Base-by-base conservation (phyloP, 1,139 yeast genomes). In the Yamadazyma jaroonii region DNA sequence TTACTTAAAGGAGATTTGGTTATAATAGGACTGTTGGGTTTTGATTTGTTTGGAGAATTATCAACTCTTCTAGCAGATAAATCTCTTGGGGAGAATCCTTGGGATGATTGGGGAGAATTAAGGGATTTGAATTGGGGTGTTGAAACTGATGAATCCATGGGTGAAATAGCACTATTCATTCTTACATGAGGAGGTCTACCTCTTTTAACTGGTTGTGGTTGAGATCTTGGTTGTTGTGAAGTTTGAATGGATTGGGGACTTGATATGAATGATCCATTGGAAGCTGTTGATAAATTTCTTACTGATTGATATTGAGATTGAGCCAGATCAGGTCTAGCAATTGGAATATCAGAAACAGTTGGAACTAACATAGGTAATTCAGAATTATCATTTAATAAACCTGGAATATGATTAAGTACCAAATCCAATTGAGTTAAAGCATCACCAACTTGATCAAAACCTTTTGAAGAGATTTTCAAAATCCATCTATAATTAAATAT, bases 401-500 rank as follows among this genome's bases (percentile, higher is more conserved):
- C 90, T 0, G 90, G 90, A 25, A 84, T 75, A 44, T 82, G 86
- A 26, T 67, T 64, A 37, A 83, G 59, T 6, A 84, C 72, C 49
- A 79, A 66, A 55, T 86, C 92, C 42, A 87, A 73, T 50, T 81
- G 76, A 38, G 67, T 64, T 37, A 87, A 62, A 0, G 95, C 95
- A 41, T 74, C 78, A 12, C 78, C 78, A 26, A 85, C 87, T 45
- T 84, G 88, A 32, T 77, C 84, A 54, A 86, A 87, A 11, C 87
- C 84, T 43, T 80, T 79, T 2, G 90, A 77, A 12, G 86, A 77
- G 21, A 82, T 80, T 50, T 84, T 79, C 36, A 90, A 60, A 10
- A 81, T 74, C 84, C 88, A 80, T 43, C 94, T 65, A 55, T 86
- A 89, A 48, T 83, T 83, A 52, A 78, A 77, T 30, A 88, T 73